Percentiles rank a stretch among this genome's conserved stretches.
Evolutionary conservation across 306 rosid species (phyloP).

Genomic region (Vigna reflexopilosa): DNA sequence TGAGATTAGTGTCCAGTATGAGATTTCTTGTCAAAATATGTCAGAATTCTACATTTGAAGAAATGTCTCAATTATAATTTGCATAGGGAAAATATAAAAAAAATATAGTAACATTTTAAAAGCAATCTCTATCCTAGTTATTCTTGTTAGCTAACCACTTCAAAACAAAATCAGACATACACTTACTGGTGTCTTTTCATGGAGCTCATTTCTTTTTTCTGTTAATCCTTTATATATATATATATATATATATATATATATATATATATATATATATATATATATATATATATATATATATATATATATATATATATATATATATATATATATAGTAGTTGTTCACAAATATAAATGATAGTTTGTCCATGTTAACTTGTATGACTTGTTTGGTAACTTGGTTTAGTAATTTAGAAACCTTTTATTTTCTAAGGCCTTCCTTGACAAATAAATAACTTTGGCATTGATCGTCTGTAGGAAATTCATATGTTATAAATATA

Average conservation of each 20-base stretch:
- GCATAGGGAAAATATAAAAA: not conserved
- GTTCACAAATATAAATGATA: not conserved
- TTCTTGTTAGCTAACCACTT: slow-evolving; percentile 15
- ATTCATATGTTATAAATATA: slow-evolving; percentile 1
- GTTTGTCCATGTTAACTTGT: not conserved
- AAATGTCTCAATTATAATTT: not conserved
- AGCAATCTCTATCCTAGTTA: not conserved
- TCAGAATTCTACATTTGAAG: not conserved
- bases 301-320: too few relatives aligned
- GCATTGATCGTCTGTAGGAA: not conserved
- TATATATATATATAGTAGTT: too few relatives aligned
- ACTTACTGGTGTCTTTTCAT: not conserved
- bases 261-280: not conserved
- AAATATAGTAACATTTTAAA: not conserved
- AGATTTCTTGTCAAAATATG: slow-evolving; percentile 4
- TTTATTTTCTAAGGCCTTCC: not conserved
- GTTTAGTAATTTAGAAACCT: not conserved
- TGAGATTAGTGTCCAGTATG: not conserved
- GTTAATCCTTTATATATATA: not conserved
- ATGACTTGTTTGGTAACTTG: slow-evolving; percentile 3
- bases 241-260: too few relatives aligned
- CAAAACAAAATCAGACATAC: not conserved
- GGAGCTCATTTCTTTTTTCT: not conserved
- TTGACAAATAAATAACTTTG: not conserved
- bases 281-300: too few relatives aligned